A percentile compares a stretch with the other conserved stretches of the same genome.
These are phyloP conservation scores for Vaccinium macrocarpon DNA, from an alignment of 148 eudicot genomes.

Conservation along the genomic window DNA sequence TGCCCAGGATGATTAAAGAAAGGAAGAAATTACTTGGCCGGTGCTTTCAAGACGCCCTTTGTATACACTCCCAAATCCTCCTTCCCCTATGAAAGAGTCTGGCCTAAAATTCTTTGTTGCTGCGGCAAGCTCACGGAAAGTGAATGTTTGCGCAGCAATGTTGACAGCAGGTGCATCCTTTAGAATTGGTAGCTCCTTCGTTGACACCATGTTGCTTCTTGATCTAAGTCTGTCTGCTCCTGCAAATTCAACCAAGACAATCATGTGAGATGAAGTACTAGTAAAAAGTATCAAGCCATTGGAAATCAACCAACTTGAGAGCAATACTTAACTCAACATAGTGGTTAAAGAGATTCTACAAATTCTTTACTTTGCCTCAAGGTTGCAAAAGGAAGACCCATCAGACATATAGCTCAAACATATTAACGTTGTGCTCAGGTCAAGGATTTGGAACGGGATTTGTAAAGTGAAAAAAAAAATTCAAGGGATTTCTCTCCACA, in stretches of 20 bases:
- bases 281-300: not conserved
- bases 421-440: not conserved
- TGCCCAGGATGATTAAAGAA: not conserved
- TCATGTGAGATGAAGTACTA: slow-evolving; percentile 10
- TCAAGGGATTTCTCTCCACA: not conserved
- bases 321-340: not conserved
- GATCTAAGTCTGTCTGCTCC: slow-evolving; percentile 69
- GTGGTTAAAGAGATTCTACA: not conserved
- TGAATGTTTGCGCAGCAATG: slow-evolving; percentile 78
- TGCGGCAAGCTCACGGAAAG: slow-evolving; percentile 78
- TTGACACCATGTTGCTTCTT: slow-evolving; percentile 52
- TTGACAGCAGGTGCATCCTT: slow-evolving; percentile 48
- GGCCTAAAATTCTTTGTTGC: slow-evolving; percentile 79
- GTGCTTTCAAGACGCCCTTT: slow-evolving; percentile 60
- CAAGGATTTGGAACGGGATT: not conserved
- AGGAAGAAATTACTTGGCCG: slow-evolving; percentile 54
- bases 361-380: not conserved
- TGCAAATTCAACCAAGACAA: slow-evolving; percentile 28
- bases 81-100: slow-evolving; percentile 88
- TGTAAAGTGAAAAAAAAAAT: not conserved
- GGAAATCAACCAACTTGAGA: not conserved
- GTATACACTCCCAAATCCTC: slow-evolving; percentile 87
- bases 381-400: slow-evolving; percentile 10
- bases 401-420: not conserved
- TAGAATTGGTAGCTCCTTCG: slow-evolving; percentile 38